Percentiles rank a stretch among this genome's conserved stretches.
Evolutionary conservation across 805 yeast species (phyloP).

Genomic region (Candida wancherniae): DNA sequence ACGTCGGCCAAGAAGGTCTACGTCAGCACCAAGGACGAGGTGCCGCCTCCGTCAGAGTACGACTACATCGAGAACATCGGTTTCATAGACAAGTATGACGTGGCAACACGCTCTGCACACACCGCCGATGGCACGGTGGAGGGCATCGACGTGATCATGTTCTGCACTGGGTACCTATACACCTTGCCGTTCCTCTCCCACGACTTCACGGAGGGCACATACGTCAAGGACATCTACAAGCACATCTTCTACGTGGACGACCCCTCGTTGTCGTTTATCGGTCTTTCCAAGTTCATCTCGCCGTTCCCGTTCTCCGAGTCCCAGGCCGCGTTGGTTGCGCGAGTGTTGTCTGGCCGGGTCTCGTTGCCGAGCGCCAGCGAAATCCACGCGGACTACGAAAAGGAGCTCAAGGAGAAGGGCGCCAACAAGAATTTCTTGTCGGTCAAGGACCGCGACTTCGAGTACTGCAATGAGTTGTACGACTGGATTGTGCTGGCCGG

Average conservation of each 20-base stretch:
- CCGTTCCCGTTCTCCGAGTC: constrained; percentile 18
- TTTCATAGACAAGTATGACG: constrained; percentile 10
- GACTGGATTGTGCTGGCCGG: constrained; percentile 11
- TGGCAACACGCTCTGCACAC: constrained; percentile 6
- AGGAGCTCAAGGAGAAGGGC: constrained; percentile 11
- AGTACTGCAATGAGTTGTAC: constrained; percentile 18
- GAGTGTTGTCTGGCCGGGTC: constrained; percentile 15
- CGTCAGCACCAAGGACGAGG: constrained; percentile 13
- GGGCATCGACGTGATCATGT: constrained; percentile 14
- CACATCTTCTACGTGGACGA: constrained; percentile 16
- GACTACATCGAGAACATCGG: constrained; percentile 8
- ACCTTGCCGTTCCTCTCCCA: constrained; percentile 14
- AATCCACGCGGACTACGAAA: constrained; percentile 6
- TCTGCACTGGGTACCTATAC: constrained; percentile 19
- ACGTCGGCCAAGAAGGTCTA: constrained; percentile 19
- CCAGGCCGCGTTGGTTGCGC: constrained; percentile 17
- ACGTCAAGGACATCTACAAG: constrained; percentile 12
- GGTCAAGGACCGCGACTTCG: constrained; percentile 17
- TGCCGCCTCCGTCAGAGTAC: constrained; percentile 5
- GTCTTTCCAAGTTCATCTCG: constrained; percentile 12
- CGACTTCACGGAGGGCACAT: constrained; percentile 12
- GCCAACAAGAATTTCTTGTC: constrained; percentile 16
- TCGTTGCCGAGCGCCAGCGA: constrained; percentile 10
- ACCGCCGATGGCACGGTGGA: constrained; percentile 8
- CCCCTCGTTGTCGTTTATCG: constrained; percentile 15